Conservation (phyloP, 441 rosid genomes). For the Erodium texanum region DNA sequence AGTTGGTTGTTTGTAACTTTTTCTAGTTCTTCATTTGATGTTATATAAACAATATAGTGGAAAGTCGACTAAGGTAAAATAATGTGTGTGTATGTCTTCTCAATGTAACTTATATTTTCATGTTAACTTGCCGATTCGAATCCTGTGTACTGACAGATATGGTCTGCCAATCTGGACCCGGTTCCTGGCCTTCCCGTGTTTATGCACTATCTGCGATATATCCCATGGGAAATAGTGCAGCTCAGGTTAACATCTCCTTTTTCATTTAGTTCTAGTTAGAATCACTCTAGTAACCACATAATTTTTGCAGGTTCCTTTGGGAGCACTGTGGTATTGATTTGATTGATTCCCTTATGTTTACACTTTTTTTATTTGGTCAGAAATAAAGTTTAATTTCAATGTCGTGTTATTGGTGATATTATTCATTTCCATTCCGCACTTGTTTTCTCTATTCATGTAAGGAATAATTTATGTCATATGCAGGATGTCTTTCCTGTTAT, state of each 20-base stretch:
- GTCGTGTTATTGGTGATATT: background rate
- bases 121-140: slow-evolving; percentile 12
- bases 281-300: slow-evolving; percentile 13
- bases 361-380: background rate
- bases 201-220: slow-evolving; percentile 81
- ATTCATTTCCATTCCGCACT: background rate
- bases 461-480: slow-evolving; percentile 13
- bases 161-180: slow-evolving; percentile 97
- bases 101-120: background rate
- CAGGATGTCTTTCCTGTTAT: slow-evolving; percentile 88
- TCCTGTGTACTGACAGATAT: slow-evolving; percentile 50
- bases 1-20: background rate
- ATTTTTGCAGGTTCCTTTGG: background rate
- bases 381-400: background rate
- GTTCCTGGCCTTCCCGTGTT: slow-evolving; percentile 77
- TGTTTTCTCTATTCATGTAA: background rate
- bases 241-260: slow-evolving; percentile 56
- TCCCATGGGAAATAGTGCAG: slow-evolving; percentile 99
- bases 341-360: background rate
- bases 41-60: background rate
- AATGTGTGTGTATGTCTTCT: background rate
- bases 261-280: slow-evolving; percentile 8
- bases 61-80: background rate
- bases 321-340: slow-evolving; percentile 1
- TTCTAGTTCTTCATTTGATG: background rate